Conservation (phyloP, 2,329 filamentous ascomycete genomes). For the Chrysoporthe deuterocubensis region DNA sequence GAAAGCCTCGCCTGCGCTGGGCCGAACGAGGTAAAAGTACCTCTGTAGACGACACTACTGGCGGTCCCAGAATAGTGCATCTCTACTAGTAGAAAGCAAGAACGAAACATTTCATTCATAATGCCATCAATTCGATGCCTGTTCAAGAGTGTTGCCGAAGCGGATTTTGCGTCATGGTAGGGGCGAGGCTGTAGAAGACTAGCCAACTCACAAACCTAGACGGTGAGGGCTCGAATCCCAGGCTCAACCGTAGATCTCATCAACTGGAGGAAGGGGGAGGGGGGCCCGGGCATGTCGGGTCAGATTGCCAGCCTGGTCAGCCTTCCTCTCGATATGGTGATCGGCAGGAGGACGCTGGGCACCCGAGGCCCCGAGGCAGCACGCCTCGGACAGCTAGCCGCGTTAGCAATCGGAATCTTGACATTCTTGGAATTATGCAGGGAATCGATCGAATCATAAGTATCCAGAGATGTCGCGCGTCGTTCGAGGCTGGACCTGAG, state of each 20-base stretch:
- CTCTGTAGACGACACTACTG: background rate
- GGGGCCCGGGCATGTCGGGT: background rate
- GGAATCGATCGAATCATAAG: background rate
- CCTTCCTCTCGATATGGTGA: background rate
- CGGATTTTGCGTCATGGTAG: background rate
- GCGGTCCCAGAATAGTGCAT: background rate
- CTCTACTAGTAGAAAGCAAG: background rate
- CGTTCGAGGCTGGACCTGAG: background rate
- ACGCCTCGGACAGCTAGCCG: background rate
- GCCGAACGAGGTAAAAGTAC: background rate
- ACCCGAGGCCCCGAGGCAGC: background rate
- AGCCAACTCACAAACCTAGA: background rate
- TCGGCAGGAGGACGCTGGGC: background rate
- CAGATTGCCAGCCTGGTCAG: background rate
- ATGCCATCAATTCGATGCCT: background rate
- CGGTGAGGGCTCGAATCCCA: conserved; percentile 4
- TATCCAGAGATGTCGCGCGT: background rate
- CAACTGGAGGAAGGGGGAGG: background rate
- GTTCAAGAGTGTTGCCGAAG: background rate
- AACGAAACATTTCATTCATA: background rate
- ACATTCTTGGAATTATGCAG: background rate
- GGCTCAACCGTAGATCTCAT: conserved; percentile 2
- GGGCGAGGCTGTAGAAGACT: conserved; percentile 2
- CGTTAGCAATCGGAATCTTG: background rate
- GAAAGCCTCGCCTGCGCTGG: background rate